Base-by-base conservation (phyloP, 2,329 filamentous ascomycete species). In the Pseudogymnoascus sp. region DNA sequence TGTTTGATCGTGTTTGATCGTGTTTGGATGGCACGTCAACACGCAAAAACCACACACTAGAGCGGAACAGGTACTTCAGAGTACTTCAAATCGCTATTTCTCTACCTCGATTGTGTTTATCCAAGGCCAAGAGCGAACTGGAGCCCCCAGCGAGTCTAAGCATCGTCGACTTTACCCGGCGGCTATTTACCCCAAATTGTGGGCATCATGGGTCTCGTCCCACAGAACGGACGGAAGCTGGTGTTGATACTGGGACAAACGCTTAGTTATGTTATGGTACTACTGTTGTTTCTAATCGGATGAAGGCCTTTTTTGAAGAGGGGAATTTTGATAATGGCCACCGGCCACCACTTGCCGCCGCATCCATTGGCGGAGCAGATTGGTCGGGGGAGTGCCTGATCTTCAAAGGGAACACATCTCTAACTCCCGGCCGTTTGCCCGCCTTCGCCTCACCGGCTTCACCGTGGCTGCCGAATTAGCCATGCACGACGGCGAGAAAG, bases 141-240 rank as follows among this genome's bases (percentile, higher is more conserved):
- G n/a, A 31, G 14, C 47, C n/a, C 47, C 47, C 50, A 31, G 19
- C n/a, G 26, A 33, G 29, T 56, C 50, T 56, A 56, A 56, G 29
- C 50, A 56, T 56, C 50, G 50, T 19, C 50, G n/a, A 56, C n/a
- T 56, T 56, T 56, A 56, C 50, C 50, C 50, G 50, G 50, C 50
- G 50, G 50, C 50, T 56, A 56, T 56, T 56, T 33, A 33, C 50
- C 26, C 26, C 19, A 8, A 56, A 56, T 56, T 56, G 33, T 56
- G 50, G 50, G 50, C 29, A 56, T 33, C 50, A 14, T 56, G 50
- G 50, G 50, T 19, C 50, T 56, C n/a, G 50, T 33, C 29, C 29
- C 50, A 56, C 50, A 50, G 24, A 29, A 29, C 29, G 29, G 29
- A 56, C 29, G 26, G 6, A 2, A 16, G 8, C 2, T 19, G 19